A percentile compares a stretch with the other conserved stretches of the same genome.
phyloP scores from a whole-genome alignment of 805 yeast species.

The Barnettozyma populi region DNA sequence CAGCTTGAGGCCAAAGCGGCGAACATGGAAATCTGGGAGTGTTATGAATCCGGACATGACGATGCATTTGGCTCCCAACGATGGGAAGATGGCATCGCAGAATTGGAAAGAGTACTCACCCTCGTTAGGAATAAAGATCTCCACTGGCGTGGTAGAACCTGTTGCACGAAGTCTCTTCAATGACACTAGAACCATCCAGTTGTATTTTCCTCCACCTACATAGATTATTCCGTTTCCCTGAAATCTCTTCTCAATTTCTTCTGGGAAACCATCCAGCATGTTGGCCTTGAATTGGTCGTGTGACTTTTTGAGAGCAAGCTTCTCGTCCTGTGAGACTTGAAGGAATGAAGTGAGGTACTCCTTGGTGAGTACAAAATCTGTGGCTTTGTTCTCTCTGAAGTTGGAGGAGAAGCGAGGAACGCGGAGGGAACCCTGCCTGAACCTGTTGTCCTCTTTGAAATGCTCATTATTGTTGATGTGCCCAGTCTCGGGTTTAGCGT shows the following conservation, averaged over 20 bases:
- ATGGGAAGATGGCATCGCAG: conserved; percentile 61
- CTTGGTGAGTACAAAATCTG: conserved; percentile 22
- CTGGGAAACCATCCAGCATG: conserved; percentile 38
- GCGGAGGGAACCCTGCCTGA: too few relatives aligned
- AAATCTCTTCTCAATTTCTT: conserved; percentile 23
- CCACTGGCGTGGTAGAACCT: conserved; percentile 72
- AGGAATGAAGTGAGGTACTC: conserved; percentile 18
- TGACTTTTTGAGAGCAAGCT: conserved; percentile 13
- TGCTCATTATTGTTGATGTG: too few relatives aligned
- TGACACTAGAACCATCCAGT: conserved; percentile 54
- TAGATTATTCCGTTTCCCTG: conserved; percentile 60
- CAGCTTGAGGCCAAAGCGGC: conserved; percentile 62
- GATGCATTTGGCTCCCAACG: conserved; percentile 59
- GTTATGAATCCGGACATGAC: conserved; percentile 39
- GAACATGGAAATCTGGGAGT: conserved; percentile 36
- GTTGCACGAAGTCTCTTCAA: conserved; percentile 50
- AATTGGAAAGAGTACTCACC: conserved; percentile 67
- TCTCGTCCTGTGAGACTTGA: conserved; percentile 13
- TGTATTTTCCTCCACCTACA: conserved; percentile 71
- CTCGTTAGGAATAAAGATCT: conserved; percentile 68
- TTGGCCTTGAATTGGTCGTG: conserved; percentile 22
- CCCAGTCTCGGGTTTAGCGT: too few relatives aligned
- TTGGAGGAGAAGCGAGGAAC: too few relatives aligned
- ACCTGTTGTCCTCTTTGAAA: too few relatives aligned
- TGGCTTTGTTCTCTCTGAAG: conserved; percentile 18